Base-by-base conservation (phyloP, 1,139 yeast species). In the Taphrina betulina region DNA sequence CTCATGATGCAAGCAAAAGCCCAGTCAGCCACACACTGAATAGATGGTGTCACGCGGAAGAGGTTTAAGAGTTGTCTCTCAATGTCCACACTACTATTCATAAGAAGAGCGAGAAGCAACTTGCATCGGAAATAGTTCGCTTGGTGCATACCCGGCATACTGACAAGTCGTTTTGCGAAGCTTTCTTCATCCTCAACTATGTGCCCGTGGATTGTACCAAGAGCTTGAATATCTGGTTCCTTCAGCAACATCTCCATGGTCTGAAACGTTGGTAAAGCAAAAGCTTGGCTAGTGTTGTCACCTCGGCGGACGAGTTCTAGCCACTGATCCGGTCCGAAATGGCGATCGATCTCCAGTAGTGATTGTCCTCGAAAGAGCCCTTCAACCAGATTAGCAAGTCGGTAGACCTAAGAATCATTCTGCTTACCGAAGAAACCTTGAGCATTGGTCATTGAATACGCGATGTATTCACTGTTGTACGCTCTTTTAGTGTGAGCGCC, bases 371-470 rank as follows among this genome's bases (percentile, higher is more conserved):
- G 33, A n/a, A 17, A 2, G 35, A 41, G 8, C n/a, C n/a, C n/a
- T n/a, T n/a, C n/a, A n/a, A n/a, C n/a, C n/a, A n/a, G n/a, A n/a
- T n/a, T n/a, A n/a, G n/a, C n/a, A n/a, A n/a, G n/a, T n/a, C n/a
- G n/a, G n/a, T n/a, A n/a, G n/a, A n/a, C n/a, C n/a, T n/a, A n/a
- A n/a, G n/a, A n/a, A n/a, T n/a, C n/a, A n/a, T n/a, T n/a, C n/a
- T n/a, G n/a, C n/a, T n/a, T n/a, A 1, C 45, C 45, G 3, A 41
- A 23, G 3, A 41, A 41, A 24, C 45, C 16, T 16, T 22, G 28
- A 16, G 45, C 45, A 26, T 41, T 41, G 2, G 35, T 29, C 20
- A 24, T 24, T 2, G 45, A 41, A n/a, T 41, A 41, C 23, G 31
- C 17, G 31, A 41, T 41, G 4, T 41, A 41, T 17, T 41, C 45